phyloP scores from a whole-genome alignment of 371 early-diverging fungal genomes.

The Rhizomucor miehei region DNA sequence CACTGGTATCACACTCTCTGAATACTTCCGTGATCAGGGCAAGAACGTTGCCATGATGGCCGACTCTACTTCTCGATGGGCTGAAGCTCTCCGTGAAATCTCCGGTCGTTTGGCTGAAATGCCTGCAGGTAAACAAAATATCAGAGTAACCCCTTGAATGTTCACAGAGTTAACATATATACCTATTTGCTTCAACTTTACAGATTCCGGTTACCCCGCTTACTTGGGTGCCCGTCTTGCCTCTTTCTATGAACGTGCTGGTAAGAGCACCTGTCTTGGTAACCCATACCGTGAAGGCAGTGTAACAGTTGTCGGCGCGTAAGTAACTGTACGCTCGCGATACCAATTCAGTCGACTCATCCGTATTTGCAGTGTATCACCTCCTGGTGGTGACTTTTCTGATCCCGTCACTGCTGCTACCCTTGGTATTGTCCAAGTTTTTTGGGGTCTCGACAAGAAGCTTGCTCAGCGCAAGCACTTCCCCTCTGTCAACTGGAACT shows the following conservation, averaged over 20 bases:
- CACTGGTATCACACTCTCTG: slow-evolving; percentile 99
- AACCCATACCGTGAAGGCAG: slow-evolving; percentile 95
- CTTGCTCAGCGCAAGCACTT: slow-evolving; percentile 99
- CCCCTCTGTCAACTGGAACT: slow-evolving; percentile 99
- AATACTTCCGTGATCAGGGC: slow-evolving; percentile 99
- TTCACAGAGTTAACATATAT: background rate
- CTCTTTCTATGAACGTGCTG: slow-evolving; percentile 99
- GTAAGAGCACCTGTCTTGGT: slow-evolving; percentile 95
- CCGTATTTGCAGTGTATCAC: slow-evolving; percentile 79
- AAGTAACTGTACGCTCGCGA: slow-evolving; percentile 15
- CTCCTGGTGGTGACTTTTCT: slow-evolving; percentile 99
- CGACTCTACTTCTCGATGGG: slow-evolving; percentile 99
- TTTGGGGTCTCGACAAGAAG: slow-evolving; percentile 99
- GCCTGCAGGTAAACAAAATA: slow-evolving; percentile 83
- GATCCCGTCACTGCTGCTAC: slow-evolving; percentile 99
- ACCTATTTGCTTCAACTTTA: background rate
- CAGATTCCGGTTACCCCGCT: slow-evolving; percentile 99
- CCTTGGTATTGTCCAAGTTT: slow-evolving; percentile 99
- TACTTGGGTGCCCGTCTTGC: slow-evolving; percentile 99
- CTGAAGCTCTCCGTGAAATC: slow-evolving; percentile 99
- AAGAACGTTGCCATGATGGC: slow-evolving; percentile 99
- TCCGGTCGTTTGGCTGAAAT: slow-evolving; percentile 99
- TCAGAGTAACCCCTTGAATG: background rate
- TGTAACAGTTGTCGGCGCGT: slow-evolving; percentile 99
- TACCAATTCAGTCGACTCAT: background rate